A percentile compares a stretch with the other conserved stretches of the same genome.
phyloP scores from a whole-genome alignment of 1,284 basidiomycete species.

The Ustilago loliicola region DNA sequence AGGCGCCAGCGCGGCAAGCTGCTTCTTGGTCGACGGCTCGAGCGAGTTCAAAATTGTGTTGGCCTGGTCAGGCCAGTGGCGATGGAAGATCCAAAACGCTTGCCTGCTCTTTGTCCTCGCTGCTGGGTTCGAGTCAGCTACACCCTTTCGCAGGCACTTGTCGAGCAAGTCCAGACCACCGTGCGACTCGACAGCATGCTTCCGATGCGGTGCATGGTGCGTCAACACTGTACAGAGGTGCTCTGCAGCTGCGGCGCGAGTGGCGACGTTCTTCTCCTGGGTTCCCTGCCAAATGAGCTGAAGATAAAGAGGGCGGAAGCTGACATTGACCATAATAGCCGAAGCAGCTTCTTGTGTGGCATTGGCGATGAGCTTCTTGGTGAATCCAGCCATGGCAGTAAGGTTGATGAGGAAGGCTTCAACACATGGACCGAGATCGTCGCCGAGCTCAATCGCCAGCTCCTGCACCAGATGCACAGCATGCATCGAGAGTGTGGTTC shows the following conservation, averaged over 20 bases:
- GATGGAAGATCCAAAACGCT: slow-evolving; percentile 85
- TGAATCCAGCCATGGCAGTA: slow-evolving; percentile 88
- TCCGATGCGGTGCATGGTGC: slow-evolving; percentile 63
- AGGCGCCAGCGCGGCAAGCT: slow-evolving; percentile 79
- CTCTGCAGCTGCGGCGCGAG: slow-evolving; percentile 77
- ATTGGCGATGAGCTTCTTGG: slow-evolving; percentile 93
- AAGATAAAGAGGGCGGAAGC: slow-evolving; percentile 79
- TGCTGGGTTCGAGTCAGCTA: slow-evolving; percentile 83
- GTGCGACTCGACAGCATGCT: slow-evolving; percentile 67
- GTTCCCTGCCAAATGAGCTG: slow-evolving; percentile 80
- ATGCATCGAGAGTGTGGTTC: slow-evolving; percentile 89
- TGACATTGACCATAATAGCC: slow-evolving; percentile 79
- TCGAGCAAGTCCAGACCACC: slow-evolving; percentile 76
- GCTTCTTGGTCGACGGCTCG: slow-evolving; percentile 81
- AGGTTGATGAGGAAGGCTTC: slow-evolving; percentile 79
- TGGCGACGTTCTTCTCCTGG: slow-evolving; percentile 87
- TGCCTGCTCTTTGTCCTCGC: slow-evolving; percentile 82
- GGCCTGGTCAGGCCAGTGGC: slow-evolving; percentile 81
- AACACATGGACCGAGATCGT: slow-evolving; percentile 76
- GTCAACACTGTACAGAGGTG: slow-evolving; percentile 69
- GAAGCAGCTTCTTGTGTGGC: slow-evolving; percentile 83
- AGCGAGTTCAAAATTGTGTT: slow-evolving; percentile 78
- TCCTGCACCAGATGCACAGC: slow-evolving; percentile 85
- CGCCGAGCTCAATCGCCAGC: slow-evolving; percentile 73
- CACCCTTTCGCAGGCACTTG: slow-evolving; percentile 78